Evolutionary conservation across 1,139 yeast genomes (phyloP).

Genomic region (Diutina ranongensis): DNA sequence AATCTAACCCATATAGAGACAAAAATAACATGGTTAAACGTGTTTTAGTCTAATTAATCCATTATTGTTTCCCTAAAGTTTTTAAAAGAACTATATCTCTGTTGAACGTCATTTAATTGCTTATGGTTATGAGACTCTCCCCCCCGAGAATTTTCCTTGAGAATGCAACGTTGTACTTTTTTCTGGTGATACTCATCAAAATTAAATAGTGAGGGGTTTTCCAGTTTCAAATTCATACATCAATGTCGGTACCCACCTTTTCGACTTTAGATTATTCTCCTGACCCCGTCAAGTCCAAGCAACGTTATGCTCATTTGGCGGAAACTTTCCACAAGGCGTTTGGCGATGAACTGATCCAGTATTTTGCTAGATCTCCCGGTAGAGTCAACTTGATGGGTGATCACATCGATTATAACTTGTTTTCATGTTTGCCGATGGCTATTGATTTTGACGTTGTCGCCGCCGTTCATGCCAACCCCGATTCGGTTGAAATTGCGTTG

Average conservation of each 20-base stretch:
- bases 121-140: slow-evolving; percentile 1
- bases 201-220: not conserved
- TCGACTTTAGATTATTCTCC: slow-evolving; percentile 22
- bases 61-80: no score
- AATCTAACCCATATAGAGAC: not conserved
- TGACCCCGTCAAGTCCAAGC: slow-evolving; percentile 15
- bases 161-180: slow-evolving; percentile 5
- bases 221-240: not conserved
- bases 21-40: no score
- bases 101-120: no score
- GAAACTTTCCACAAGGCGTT: slow-evolving; percentile 13
- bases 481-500: slow-evolving; percentile 19
- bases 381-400: slow-evolving; percentile 69
- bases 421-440: slow-evolving; percentile 69
- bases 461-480: slow-evolving; percentile 30
- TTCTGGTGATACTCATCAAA: not conserved
- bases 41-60: no score
- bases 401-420: slow-evolving; percentile 61
- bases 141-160: not conserved
- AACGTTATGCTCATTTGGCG: slow-evolving; percentile 18
- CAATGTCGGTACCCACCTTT: slow-evolving; percentile 2
- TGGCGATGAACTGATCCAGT: slow-evolving; percentile 14
- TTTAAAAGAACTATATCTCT: no score
- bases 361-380: slow-evolving; percentile 58
- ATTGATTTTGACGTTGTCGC: slow-evolving; percentile 53